Evolutionary conservation across 208 protist genomes (phyloP).

Genomic region (Leptomonas pyrrhocoris): DNA sequence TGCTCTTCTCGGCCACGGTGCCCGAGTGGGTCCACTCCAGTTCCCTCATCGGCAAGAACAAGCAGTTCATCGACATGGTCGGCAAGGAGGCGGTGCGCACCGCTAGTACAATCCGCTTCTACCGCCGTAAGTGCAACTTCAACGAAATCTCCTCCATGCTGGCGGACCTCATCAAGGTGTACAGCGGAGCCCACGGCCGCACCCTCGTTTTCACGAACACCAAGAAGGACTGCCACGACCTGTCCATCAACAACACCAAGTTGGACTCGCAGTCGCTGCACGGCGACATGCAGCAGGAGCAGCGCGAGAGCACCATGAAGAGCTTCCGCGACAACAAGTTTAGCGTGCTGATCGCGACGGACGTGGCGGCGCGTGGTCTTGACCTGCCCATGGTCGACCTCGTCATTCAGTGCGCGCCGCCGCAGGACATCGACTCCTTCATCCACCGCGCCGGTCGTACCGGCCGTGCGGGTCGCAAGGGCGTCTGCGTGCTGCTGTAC

Average conservation of each 20-base stretch:
- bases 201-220: conserved; percentile 94
- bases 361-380: conserved; percentile 90
- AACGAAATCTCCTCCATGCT: conserved; percentile 90
- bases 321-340: conserved; percentile 94
- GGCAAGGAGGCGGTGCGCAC: conserved; percentile 94
- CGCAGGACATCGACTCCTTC: conserved; percentile 93
- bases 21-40: conserved; percentile 91
- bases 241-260: conserved; percentile 90
- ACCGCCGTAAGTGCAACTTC: conserved; percentile 91
- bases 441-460: conserved; percentile 97
- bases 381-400: conserved; percentile 91
- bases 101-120: conserved; percentile 86
- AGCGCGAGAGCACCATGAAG: conserved; percentile 93
- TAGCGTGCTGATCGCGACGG: conserved; percentile 93
- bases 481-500: conserved; percentile 90
- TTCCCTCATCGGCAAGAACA: conserved; percentile 80
- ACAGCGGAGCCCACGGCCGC: conserved; percentile 82
- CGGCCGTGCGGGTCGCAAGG: conserved; percentile 92
- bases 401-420: conserved; percentile 88
- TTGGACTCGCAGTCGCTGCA: conserved; percentile 95
- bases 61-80: conserved; percentile 95
- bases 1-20: conserved; percentile 94
- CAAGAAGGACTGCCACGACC: conserved; percentile 92
- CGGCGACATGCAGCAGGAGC: conserved; percentile 95
- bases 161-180: conserved; percentile 91